Evolutionary conservation across 768 basidiomycete genomes (phyloP), one percentile per base, ranked within the genome.

Genomic region (Crassisporium funariophilum): DNA sequence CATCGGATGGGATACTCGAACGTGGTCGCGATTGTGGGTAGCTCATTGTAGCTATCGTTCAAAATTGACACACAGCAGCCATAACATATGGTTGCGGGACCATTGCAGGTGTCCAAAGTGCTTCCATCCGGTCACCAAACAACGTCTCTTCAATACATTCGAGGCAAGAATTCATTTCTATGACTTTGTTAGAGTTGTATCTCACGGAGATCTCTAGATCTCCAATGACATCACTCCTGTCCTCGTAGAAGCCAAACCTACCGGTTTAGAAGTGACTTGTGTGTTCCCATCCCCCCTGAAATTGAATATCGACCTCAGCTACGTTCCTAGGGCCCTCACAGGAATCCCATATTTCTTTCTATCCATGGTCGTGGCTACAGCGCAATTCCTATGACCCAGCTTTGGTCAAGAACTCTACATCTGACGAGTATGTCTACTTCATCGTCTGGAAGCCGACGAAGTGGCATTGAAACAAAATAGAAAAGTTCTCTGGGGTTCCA

Each of bases 1-100:
- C 6, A 69, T 93, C 25, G 78, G 85, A 4, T 93, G 91, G 88
- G 75, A 87, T 50, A 77, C 81, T 8, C 74, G 76, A 48, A 77
- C 71, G 2, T 86, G 83, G 79, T 88, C 90, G 2, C 73, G 83
- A 67, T 94, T 86, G 91, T 92, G 62, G 53, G 88, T 75, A 9
- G 41, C 44, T 49, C 2, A 36, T 35, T 42, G 16, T 23, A 38
- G 23, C 42, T 27, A 36, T 23, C 21, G 31, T 27, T 29, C 16
- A 4, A 33, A 37, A 15, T 42, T 11, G 39, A n/a, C n/a, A n/a
- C n/a, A n/a, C 11, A 53, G 20, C 54, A 98, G 95, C 61, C 91
- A 95, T 62, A 83, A 93, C 58, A 79, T 92, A 31, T 97, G 92
- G 88, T 70, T 98, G 17, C 75, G 91, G 35, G 95, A 98, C 60